These are phyloP conservation scores for Mycena belliarum DNA, from an alignment of 768 basidiomycete species.

Conservation along the genomic window DNA sequence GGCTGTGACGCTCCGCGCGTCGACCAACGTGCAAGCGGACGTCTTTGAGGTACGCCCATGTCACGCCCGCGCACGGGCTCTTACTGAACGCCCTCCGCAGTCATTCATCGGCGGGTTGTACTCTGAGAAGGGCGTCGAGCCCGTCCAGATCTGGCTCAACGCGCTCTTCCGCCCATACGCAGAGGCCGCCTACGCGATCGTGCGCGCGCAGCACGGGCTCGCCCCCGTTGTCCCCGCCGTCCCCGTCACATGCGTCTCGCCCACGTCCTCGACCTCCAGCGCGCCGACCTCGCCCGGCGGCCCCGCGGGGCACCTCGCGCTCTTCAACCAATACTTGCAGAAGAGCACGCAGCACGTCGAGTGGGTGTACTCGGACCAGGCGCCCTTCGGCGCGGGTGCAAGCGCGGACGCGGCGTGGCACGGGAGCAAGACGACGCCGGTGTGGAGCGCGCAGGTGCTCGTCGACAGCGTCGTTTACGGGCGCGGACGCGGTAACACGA, in stretches of 20 bases:
- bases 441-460: constrained; percentile 69
- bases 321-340: constrained; percentile 80
- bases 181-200: constrained; percentile 57
- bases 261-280: constrained; percentile 22
- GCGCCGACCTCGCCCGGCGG: constrained; percentile 22
- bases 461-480: constrained; percentile 65
- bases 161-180: constrained; percentile 66
- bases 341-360: constrained; percentile 57
- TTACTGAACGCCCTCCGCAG: constrained; percentile 82
- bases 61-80: too few relatives aligned
- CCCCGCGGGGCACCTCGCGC: constrained; percentile 64
- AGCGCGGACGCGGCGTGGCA: constrained; percentile 4
- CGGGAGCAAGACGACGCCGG: constrained; percentile 63
- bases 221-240: constrained; percentile 39
- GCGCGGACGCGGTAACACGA: constrained; percentile 67
- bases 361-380: constrained; percentile 63
- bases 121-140: constrained; percentile 63
- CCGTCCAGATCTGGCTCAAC: constrained; percentile 59
- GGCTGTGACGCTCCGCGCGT: constrained; percentile 67
- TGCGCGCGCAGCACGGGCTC: constrained; percentile 70
- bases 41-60: too few relatives aligned
- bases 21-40: constrained; percentile 73
- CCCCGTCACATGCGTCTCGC: constrained; percentile 9
- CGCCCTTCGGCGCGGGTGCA: constrained; percentile 2
- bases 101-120: constrained; percentile 81